These are phyloP conservation scores for Blastocystis sp. DNA, from an alignment of 352 stramenopile genomes.

Conservation along the genomic window DNA sequence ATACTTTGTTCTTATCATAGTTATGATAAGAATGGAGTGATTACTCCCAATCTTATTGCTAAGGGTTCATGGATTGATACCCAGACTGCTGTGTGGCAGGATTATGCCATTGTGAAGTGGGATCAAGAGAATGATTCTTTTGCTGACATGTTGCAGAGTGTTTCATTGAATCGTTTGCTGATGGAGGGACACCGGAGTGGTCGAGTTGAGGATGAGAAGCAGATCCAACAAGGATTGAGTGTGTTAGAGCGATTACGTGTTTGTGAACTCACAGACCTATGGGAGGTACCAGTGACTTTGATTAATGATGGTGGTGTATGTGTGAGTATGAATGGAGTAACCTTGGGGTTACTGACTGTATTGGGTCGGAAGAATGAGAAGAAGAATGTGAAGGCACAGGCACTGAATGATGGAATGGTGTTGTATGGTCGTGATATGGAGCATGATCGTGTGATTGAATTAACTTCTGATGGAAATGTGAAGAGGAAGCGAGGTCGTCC, in stretches of 20 bases:
- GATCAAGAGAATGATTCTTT: neutral
- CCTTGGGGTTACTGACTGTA: neutral
- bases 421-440: neutral
- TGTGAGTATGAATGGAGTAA: neutral
- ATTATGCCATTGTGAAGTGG: neutral
- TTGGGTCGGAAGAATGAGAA: neutral
- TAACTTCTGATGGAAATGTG: too few species aligned
- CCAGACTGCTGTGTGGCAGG: neutral
- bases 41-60: neutral
- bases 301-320: neutral
- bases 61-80: neutral
- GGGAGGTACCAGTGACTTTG: neutral
- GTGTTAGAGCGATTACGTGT: neutral
- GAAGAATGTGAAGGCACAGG: neutral
- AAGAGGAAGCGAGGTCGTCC: too few species aligned
- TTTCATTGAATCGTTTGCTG: neutral
- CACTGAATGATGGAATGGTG: neutral
- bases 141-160: neutral
- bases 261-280: neutral
- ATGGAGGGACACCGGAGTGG: neutral
- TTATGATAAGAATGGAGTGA: neutral
- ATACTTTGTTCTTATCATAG: neutral
- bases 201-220: neutral
- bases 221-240: neutral
- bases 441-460: too few species aligned